These are phyloP conservation scores for Candida piceae DNA, from an alignment of 805 yeast genomes.

Conservation along the genomic window DNA sequence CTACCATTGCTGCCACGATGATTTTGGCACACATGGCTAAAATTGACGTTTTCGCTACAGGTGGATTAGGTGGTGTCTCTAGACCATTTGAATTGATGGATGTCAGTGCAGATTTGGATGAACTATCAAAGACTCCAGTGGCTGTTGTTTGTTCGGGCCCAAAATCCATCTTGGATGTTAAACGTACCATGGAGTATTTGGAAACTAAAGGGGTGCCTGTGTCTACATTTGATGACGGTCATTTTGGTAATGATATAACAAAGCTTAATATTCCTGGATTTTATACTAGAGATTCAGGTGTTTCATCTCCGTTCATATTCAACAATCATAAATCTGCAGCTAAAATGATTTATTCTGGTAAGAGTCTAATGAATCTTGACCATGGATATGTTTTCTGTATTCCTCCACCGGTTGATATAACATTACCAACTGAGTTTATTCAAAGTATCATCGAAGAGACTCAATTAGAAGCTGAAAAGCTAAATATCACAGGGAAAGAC, in stretches of 20 bases:
- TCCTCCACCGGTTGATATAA: slow-evolving; percentile 68
- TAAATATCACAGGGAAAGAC: slow-evolving; percentile 62
- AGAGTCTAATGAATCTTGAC: slow-evolving; percentile 41
- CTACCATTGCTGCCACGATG: slow-evolving; percentile 89
- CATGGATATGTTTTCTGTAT: slow-evolving; percentile 78
- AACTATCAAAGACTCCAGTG: slow-evolving; percentile 75
- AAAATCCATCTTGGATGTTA: slow-evolving; percentile 76
- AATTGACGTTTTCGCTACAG: slow-evolving; percentile 83
- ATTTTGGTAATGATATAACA: slow-evolving; percentile 38
- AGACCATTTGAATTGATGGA: slow-evolving; percentile 74
- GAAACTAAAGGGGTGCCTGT: slow-evolving; percentile 92
- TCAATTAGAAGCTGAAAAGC: slow-evolving; percentile 44
- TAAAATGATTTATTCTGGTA: slow-evolving; percentile 43
- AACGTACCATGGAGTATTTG: slow-evolving; percentile 74
- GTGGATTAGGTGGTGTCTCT: slow-evolving; percentile 92
- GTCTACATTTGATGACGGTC: slow-evolving; percentile 42
- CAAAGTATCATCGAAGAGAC: slow-evolving; percentile 55
- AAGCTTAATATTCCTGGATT: slow-evolving; percentile 69
- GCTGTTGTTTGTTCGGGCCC: slow-evolving; percentile 94
- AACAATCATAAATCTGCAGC: slow-evolving; percentile 57
- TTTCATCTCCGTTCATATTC: slow-evolving; percentile 63
- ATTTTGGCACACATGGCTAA: slow-evolving; percentile 71
- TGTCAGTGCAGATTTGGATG: slow-evolving; percentile 82
- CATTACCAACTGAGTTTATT: slow-evolving; percentile 52
- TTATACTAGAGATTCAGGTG: slow-evolving; percentile 72